phyloP scores from a whole-genome alignment of 257 asterid species.

The Penstemon davidsonii region DNA sequence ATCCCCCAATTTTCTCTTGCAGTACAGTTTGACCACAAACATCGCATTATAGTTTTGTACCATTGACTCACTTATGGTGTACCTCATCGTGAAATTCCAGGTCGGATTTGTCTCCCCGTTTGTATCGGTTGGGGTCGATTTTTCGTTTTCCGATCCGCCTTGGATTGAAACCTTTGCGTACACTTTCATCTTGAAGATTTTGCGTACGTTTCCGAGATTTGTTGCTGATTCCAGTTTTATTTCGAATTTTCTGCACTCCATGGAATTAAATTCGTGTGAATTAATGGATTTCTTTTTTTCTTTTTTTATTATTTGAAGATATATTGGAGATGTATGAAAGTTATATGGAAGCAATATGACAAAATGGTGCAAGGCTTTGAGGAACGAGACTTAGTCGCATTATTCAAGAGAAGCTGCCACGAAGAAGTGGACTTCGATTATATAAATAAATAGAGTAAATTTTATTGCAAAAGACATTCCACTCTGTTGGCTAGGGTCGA shows the following conservation, averaged over 20 bases:
- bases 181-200: slow-evolving; percentile 56
- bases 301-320: too few relatives aligned
- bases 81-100: slow-evolving; percentile 58
- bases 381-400: too few relatives aligned
- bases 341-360: too few relatives aligned
- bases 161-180: slow-evolving; percentile 56
- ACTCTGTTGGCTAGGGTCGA: too few relatives aligned
- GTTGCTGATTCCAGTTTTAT: slow-evolving; percentile 57
- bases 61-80: slow-evolving; percentile 46
- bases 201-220: slow-evolving; percentile 51
- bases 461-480: too few relatives aligned
- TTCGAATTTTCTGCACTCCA: slow-evolving; percentile 46
- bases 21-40: slow-evolving; percentile 43
- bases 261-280: not conserved
- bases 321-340: too few relatives aligned
- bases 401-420: too few relatives aligned
- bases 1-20: too few relatives aligned
- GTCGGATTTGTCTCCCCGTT: slow-evolving; percentile 63
- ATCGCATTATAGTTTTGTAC: slow-evolving; percentile 40
- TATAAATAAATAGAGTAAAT: too few relatives aligned
- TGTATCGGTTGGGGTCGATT: slow-evolving; percentile 49
- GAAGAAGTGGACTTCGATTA: too few relatives aligned
- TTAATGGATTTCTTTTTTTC: not conserved
- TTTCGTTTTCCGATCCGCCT: slow-evolving; percentile 25
- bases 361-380: too few relatives aligned